These are phyloP conservation scores for Elaeis oleifera DNA, from an alignment of 202 grass and related monocot species.

Conservation along the genomic window DNA sequence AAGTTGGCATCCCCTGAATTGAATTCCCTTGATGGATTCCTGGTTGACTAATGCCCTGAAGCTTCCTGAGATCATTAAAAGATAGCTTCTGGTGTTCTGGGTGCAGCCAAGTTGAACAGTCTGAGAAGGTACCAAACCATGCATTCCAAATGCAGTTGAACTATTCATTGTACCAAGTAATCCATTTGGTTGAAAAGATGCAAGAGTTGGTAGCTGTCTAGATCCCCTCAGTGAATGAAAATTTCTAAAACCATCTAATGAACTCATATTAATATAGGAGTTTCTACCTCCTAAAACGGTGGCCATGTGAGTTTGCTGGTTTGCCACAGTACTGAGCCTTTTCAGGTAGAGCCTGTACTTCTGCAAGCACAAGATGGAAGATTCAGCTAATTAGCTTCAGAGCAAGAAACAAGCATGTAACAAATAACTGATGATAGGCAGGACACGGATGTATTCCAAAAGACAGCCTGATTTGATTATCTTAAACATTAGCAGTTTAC, in stretches of 20 bases:
- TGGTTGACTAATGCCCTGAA: slow-evolving; percentile 3
- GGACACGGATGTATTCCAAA: too few species aligned
- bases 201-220: slow-evolving; percentile 29
- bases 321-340: slow-evolving; percentile 13
- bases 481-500: too few species aligned
- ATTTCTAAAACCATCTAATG: slow-evolving; percentile 28
- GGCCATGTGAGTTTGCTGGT: slow-evolving; percentile 8
- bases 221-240: slow-evolving; percentile 57
- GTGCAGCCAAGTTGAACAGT: slow-evolving; percentile 32
- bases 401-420: too few species aligned
- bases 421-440: too few species aligned
- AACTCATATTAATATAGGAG: slow-evolving; percentile 42
- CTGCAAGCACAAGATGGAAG: slow-evolving; percentile 40
- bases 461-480: too few species aligned
- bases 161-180: slow-evolving; percentile 47
- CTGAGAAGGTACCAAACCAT: slow-evolving; percentile 53
- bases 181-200: slow-evolving; percentile 44
- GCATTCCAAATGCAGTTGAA: slow-evolving; percentile 39
- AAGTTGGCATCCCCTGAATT: slow-evolving; percentile 36
- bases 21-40: slow-evolving; percentile 42
- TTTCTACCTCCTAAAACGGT: slow-evolving; percentile 44
- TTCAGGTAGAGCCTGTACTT: slow-evolving; percentile 66
- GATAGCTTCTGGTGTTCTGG: slow-evolving; percentile 29
- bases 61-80: slow-evolving; percentile 27
- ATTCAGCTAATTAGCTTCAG: too few species aligned